Evolutionary conservation across 2,329 filamentous ascomycete genomes (phyloP).

Genomic region (Diaporthe capsici): DNA sequence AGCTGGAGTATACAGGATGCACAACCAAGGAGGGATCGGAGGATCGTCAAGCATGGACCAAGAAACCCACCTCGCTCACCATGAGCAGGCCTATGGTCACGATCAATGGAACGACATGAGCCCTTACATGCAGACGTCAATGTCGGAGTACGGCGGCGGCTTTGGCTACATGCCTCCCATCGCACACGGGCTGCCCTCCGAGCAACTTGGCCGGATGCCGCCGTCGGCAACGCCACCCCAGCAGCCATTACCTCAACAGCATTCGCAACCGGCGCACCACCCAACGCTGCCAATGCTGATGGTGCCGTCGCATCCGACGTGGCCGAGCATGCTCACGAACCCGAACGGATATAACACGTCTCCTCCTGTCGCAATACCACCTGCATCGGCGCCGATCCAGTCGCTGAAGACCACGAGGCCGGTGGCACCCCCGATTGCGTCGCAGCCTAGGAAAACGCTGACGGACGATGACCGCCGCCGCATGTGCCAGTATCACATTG

Average conservation of each 20-base stretch:
- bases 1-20: constrained; percentile 54
- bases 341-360: constrained; percentile 73
- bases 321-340: constrained; percentile 87
- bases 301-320: constrained; percentile 76
- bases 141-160: constrained; percentile 76
- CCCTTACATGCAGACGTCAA: constrained; percentile 77
- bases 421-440: constrained; percentile 60
- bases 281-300: constrained; percentile 77
- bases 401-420: constrained; percentile 63
- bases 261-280: constrained; percentile 56
- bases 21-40: constrained; percentile 57
- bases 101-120: constrained; percentile 70
- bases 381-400: constrained; percentile 64
- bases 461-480: constrained; percentile 90
- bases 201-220: constrained; percentile 66
- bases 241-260: constrained; percentile 70
- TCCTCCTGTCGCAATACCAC: constrained; percentile 71
- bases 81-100: constrained; percentile 58
- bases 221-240: constrained; percentile 68
- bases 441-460: constrained; percentile 86
- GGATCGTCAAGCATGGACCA: constrained; percentile 62
- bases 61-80: constrained; percentile 59
- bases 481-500: constrained; percentile 95
- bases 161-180: constrained; percentile 71
- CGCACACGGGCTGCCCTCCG: constrained; percentile 62